phyloP scores from a whole-genome alignment of 1,284 basidiomycete genomes.

The Marasmius oreades region DNA sequence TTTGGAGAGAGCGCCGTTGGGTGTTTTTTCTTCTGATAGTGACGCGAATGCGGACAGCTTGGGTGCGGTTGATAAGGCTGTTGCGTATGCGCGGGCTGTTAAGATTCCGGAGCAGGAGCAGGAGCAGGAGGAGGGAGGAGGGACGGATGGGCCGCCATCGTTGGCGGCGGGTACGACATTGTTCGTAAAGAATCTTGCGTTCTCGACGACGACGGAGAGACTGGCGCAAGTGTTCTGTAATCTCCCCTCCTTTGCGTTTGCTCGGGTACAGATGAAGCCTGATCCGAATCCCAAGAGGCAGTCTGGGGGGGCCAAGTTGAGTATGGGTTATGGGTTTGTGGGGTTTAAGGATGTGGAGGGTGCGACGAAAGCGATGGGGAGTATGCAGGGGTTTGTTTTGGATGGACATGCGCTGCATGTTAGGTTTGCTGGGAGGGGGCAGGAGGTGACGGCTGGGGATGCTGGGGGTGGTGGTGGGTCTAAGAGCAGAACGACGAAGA shows the following conservation, averaged over 20 bases:
- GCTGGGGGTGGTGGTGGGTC: constrained; percentile 34
- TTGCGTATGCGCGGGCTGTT: constrained; percentile 38
- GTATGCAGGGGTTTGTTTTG: constrained; percentile 79
- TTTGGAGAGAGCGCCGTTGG: constrained; percentile 87
- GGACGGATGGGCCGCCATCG: no score
- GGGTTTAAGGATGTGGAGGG: constrained; percentile 80
- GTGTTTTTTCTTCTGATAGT: constrained; percentile 64
- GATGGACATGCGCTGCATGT: constrained; percentile 87
- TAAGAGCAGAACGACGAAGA: constrained; percentile 73
- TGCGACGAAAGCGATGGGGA: constrained; percentile 76
- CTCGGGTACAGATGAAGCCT: constrained; percentile 88
- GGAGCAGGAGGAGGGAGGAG: constrained; percentile 27
- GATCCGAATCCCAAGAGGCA: constrained; percentile 85
- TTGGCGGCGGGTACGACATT: constrained; percentile 78
- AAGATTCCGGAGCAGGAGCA: constrained; percentile 39
- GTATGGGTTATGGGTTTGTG: constrained; percentile 97
- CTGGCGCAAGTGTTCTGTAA: constrained; percentile 73
- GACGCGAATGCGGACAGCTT: no score
- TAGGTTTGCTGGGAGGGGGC: constrained; percentile 85
- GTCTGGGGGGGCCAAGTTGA: constrained; percentile 57
- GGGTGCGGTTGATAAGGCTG: constrained; percentile 12
- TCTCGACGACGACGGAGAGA: constrained; percentile 80
- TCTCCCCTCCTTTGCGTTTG: constrained; percentile 83
- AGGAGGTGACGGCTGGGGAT: constrained; percentile 50
- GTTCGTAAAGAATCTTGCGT: constrained; percentile 93